phyloP scores from a whole-genome alignment of 805 yeast species.

The Candida ponderosae region DNA sequence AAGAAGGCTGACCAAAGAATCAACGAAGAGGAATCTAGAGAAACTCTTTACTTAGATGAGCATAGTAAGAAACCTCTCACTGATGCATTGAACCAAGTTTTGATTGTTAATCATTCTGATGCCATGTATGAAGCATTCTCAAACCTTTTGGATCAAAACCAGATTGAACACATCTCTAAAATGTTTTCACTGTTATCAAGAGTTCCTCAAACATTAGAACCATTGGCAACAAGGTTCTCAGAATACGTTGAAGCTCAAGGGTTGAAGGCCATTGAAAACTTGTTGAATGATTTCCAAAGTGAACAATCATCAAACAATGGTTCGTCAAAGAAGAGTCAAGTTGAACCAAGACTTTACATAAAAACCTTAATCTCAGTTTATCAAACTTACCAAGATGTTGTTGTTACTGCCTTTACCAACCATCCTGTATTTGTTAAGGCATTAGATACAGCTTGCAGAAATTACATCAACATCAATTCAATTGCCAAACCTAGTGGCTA shows the following conservation, averaged over 20 bases:
- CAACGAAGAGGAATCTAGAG: conserved; percentile 73
- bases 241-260: conserved; percentile 66
- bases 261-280: conserved; percentile 47
- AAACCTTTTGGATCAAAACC: conserved; percentile 63
- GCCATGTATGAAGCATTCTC: conserved; percentile 72
- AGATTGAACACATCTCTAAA: conserved; percentile 65
- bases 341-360: conserved; percentile 75
- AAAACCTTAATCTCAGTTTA: conserved; percentile 69
- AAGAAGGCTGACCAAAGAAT: conserved; percentile 77
- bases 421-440: conserved; percentile 79
- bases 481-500: conserved; percentile 51
- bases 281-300: conserved; percentile 27
- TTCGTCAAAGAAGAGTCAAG: conserved; percentile 27
- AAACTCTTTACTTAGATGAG: conserved; percentile 75
- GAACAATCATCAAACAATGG: conserved; percentile 11
- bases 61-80: conserved; percentile 74
- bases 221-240: conserved; percentile 68
- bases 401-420: conserved; percentile 56
- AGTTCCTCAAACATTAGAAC: conserved; percentile 72
- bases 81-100: conserved; percentile 64
- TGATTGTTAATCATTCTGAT: conserved; percentile 73
- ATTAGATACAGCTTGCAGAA: conserved; percentile 80
- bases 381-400: conserved; percentile 56
- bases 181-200: conserved; percentile 71
- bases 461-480: conserved; percentile 73